A percentile compares a stretch with the other conserved stretches of the same genome.
phyloP scores from a whole-genome alignment of 2,329 filamentous ascomycete genomes.

The Xylogone sp. region DNA sequence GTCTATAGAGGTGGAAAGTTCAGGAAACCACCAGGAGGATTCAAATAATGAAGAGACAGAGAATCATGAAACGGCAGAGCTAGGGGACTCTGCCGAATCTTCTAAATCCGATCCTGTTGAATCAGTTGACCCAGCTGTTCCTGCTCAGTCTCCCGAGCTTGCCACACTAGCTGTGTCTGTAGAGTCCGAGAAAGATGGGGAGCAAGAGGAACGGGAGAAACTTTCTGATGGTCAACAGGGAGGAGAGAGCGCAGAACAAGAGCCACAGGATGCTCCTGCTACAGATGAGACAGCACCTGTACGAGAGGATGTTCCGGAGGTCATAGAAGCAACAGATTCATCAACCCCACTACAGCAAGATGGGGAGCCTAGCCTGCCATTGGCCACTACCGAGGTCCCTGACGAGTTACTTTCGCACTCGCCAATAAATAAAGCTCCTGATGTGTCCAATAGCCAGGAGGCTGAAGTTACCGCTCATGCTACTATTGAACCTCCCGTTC shows the following conservation, averaged over 20 bases:
- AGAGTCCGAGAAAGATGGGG: slow-evolving; percentile 6
- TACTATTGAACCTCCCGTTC: no score
- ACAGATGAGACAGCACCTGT: background rate
- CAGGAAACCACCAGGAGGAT: background rate
- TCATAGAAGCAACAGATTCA: background rate
- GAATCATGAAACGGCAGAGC: background rate
- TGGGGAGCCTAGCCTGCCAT: background rate
- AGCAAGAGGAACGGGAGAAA: slow-evolving; percentile 6
- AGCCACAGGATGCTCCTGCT: slow-evolving; percentile 1
- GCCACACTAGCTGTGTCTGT: background rate
- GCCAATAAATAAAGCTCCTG: background rate
- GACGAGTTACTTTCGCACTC: background rate
- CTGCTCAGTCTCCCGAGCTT: background rate
- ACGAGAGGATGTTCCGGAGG: no score
- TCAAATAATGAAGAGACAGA: slow-evolving; percentile 1
- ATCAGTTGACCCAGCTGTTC: background rate
- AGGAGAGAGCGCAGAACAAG: no score
- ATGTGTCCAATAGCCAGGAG: no score
- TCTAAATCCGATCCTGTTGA: background rate
- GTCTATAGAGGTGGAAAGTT: background rate
- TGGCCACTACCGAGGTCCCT: background rate
- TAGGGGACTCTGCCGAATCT: background rate
- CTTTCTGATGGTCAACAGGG: no score
- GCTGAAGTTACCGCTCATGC: no score
- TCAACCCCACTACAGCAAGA: background rate